Conservation (phyloP, 1,139 yeast genomes). For the Zygosaccharomyces pseudobailii region DNA sequence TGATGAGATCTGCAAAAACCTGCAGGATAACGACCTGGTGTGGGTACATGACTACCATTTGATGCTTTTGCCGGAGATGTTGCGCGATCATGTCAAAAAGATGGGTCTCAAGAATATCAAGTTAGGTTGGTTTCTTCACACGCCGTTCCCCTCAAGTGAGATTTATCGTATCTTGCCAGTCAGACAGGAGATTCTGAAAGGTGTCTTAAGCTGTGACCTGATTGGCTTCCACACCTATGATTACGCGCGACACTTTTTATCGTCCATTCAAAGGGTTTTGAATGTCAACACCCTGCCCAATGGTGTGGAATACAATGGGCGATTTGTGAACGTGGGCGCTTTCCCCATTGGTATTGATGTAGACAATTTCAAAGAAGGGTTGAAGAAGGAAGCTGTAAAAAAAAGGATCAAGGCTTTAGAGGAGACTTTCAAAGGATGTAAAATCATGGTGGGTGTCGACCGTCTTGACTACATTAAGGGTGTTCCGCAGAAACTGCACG, state of each 20-base stretch:
- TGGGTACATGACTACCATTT: constrained; percentile 99
- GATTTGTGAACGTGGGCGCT: constrained; percentile 85
- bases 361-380: constrained; percentile 79
- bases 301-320: constrained; percentile 75
- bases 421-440: constrained; percentile 62
- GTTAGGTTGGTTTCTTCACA: constrained; percentile 91
- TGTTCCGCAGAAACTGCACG: constrained; percentile 94
- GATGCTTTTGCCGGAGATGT: constrained; percentile 90
- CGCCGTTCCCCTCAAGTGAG: constrained; percentile 97
- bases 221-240: constrained; percentile 99
- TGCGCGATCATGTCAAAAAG: constrained; percentile 46
- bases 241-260: constrained; percentile 94
- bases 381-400: constrained; percentile 58
- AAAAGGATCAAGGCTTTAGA: constrained; percentile 58
- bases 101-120: constrained; percentile 48
- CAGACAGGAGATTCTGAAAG: constrained; percentile 83
- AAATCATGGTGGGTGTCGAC: constrained; percentile 93
- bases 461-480: constrained; percentile 95
- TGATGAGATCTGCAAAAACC: constrained; percentile 60
- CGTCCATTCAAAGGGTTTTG: constrained; percentile 84
- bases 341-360: constrained; percentile 98
- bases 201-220: constrained; percentile 89
- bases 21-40: constrained; percentile 78
- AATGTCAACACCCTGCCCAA: constrained; percentile 84
- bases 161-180: constrained; percentile 95